Evolutionary conservation across 306 rosid species (phyloP).

Genomic region (Amphicarpaea edgeworthii): DNA sequence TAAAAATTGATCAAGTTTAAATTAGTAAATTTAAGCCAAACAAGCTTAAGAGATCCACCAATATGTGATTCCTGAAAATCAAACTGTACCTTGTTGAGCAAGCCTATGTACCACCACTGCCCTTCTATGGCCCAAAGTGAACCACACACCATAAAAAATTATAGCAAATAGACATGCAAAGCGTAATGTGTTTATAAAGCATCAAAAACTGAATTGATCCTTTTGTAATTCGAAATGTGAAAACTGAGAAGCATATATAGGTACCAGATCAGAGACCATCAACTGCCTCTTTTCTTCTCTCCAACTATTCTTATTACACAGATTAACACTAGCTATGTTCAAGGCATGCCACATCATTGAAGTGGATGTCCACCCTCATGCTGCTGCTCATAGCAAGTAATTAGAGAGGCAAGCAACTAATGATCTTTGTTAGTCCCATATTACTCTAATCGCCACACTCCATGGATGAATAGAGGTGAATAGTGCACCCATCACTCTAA

Average conservation of each 20-base stretch:
- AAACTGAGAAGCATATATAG: not conserved
- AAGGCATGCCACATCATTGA: conserved; percentile 16
- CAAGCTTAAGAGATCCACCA: conserved; percentile 19
- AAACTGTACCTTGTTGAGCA: conserved; percentile 7
- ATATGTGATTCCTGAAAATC: not conserved
- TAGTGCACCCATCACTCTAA: conserved; percentile 16
- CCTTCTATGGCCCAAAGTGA: conserved; percentile 31
- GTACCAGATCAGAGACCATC: conserved; percentile 18
- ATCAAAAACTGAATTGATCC: conserved; percentile 33
- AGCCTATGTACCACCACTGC: not conserved
- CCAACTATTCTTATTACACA: conserved; percentile 7
- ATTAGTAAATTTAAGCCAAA: conserved; percentile 21
- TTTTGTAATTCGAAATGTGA: conserved; percentile 13
- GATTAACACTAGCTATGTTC: conserved; percentile 31
- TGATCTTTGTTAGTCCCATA: not conserved
- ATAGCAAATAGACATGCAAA: conserved; percentile 10
- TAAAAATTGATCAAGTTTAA: not conserved
- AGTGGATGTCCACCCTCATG: conserved; percentile 19
- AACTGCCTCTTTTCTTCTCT: conserved; percentile 2
- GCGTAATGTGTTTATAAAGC: not conserved
- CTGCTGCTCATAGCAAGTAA: not conserved
- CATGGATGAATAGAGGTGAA: not conserved
- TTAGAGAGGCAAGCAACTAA: conserved; percentile 15
- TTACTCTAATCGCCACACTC: not conserved
- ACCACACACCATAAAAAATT: conserved; percentile 17